Conservation (phyloP, 139 green algal species). For the Chlorella sp. region DNA sequence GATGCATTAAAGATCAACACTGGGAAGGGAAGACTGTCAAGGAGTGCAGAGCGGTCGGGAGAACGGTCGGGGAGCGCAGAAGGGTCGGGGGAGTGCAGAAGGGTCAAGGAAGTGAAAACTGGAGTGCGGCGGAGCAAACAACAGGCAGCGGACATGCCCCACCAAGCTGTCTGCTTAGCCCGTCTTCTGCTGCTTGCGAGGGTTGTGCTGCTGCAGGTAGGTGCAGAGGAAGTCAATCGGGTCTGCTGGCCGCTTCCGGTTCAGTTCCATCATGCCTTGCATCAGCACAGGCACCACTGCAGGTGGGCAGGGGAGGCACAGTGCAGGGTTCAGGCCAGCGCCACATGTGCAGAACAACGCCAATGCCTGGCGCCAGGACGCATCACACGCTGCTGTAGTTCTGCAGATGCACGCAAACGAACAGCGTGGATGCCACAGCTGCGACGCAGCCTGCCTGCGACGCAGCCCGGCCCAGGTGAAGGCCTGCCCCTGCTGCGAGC, state of each 20-base stretch:
- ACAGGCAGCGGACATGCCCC: not conserved
- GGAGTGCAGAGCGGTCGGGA: not conserved
- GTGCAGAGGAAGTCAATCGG: constrained; percentile 21
- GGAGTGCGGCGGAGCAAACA: not conserved
- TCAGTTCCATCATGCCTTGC: constrained; percentile 33
- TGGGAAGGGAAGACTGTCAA: not conserved
- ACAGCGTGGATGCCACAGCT: too few relatives aligned
- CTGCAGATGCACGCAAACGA: too few relatives aligned
- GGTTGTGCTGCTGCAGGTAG: constrained; percentile 34
- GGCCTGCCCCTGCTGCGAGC: too few relatives aligned
- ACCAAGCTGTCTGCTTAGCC: not conserved
- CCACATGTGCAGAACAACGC: too few relatives aligned
- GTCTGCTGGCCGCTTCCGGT: constrained; percentile 31
- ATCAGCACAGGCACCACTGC: constrained; percentile 36
- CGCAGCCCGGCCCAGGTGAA: too few relatives aligned
- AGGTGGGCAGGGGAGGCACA: not conserved
- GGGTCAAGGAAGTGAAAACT: not conserved
- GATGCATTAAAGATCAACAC: not conserved
- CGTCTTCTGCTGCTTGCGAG: constrained; percentile 19
- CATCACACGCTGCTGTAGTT: too few relatives aligned
- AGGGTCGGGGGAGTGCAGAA: not conserved
- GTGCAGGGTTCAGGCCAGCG: not conserved
- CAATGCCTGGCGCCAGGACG: too few relatives aligned
- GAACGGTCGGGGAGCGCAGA: not conserved
- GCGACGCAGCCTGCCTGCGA: too few relatives aligned